Evolutionary conservation across 345 rosid genomes (phyloP), one percentile per base, ranked within the genome.

Genomic region (Noccaea bulbosa): DNA sequence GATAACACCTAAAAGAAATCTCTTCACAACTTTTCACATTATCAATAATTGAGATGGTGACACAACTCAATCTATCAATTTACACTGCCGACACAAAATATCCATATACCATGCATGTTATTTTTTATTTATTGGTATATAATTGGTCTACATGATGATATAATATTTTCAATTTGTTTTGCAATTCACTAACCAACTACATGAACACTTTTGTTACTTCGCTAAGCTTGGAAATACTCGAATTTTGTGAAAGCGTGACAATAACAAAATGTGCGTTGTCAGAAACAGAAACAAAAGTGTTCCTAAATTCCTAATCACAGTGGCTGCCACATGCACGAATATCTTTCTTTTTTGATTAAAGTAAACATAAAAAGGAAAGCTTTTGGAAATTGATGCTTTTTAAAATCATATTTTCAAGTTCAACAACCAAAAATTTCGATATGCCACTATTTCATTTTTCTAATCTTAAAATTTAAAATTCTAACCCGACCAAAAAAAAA

Each of bases 41-140:
- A 30, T 65, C 53, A 75, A 68, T 75, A 75, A 68, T 61, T 44
- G 51, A 68, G 78, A 75, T 67, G 69, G 70, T 2, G 70, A 75
- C 74, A 68, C 12, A 66, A 40, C 45, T 50, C 54, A 66, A 56
- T 53, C 22, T 40, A 34, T 58, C 47, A 12, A 49, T 66, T 58
- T 24, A 48, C 62, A 51, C 16, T 66, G 77, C 77, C 77, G 77
- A 73, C 77, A 73, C 72, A n/a, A 73, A 14, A 40, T 24, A 62
- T 53, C 53, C 53, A 71, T 17, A 41, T 7, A 38, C 24, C 55
- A 64, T 43, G 55, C 34, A 59, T 56, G 30, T 6, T 65, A 0
- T 37, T 64, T 38, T 39, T 55, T 33, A 11, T 55, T 67, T 20
- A 20, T 20, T 20, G 22, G 22, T 20, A 17, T 17, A 17, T 17